Conservation (phyloP, 768 basidiomycete species). For the Calocera cornea region DNA sequence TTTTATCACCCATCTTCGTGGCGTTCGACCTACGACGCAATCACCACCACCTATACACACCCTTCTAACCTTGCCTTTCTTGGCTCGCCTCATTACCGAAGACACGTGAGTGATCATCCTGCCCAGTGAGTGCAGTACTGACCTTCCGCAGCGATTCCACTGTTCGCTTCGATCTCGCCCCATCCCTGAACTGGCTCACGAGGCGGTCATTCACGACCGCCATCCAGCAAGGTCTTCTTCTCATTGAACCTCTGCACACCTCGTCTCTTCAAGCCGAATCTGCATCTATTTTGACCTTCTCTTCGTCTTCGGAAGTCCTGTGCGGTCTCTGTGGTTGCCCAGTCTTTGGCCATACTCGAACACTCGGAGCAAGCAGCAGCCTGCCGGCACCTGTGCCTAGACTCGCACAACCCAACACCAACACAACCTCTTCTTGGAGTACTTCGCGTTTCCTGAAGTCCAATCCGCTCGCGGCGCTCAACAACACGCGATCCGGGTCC, state of each 20-base stretch:
- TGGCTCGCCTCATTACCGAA: slow-evolving; percentile 59
- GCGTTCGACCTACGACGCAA: slow-evolving; percentile 46
- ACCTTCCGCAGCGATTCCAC: slow-evolving; percentile 61
- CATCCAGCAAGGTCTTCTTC: slow-evolving; percentile 74
- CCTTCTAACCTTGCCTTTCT: slow-evolving; percentile 63
- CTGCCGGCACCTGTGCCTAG: neutral
- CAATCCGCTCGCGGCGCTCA: neutral
- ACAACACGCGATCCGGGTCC: slow-evolving; percentile 30
- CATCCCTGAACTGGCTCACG: slow-evolving; percentile 87
- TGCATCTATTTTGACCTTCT: neutral
- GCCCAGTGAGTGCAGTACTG: slow-evolving; percentile 9
- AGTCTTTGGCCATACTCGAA: neutral
- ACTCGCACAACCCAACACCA: slow-evolving; percentile 20
- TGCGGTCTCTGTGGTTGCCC: neutral
- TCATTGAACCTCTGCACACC: slow-evolving; percentile 72
- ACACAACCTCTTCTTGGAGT: slow-evolving; percentile 24
- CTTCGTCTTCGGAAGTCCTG: neutral
- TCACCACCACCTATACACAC: slow-evolving; percentile 56
- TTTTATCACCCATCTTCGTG: slow-evolving; percentile 64
- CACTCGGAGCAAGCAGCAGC: neutral
- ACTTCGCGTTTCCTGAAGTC: neutral
- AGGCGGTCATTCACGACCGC: slow-evolving; percentile 71
- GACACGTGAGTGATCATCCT: slow-evolving; percentile 57
- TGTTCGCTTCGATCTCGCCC: slow-evolving; percentile 82
- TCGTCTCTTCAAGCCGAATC: slow-evolving; percentile 42